Conservation (phyloP, 192 early-diverging fungal genomes). For the Coemansia sp. region DNA sequence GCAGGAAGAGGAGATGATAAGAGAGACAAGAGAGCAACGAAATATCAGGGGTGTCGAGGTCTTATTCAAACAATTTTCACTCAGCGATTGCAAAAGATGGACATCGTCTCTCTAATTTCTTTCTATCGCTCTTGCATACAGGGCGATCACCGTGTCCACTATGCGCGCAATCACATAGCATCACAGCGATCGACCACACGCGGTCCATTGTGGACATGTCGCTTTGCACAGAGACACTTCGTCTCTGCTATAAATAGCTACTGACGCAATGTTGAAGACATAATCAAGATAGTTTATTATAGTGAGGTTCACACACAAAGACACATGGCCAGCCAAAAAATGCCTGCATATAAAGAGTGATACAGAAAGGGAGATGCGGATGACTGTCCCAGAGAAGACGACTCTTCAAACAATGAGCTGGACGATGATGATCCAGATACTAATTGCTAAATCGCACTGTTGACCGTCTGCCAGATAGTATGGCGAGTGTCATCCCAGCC, state of each 20-base stretch:
- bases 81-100: neutral
- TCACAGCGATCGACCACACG: constrained; percentile 5
- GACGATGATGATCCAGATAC: neutral
- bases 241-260: neutral
- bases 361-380: neutral
- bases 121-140: neutral
- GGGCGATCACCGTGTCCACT: neutral
- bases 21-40: neutral
- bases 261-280: neutral
- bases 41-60: neutral
- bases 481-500: constrained; percentile 34
- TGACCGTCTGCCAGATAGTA: constrained; percentile 32
- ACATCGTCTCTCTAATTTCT: neutral
- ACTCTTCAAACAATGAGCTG: neutral
- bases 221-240: neutral
- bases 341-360: constrained; percentile 3
- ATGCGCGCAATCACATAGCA: constrained; percentile 5
- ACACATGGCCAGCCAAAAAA: constrained; percentile 1
- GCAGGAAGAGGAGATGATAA: constrained; percentile 2
- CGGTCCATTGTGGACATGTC: constrained; percentile 4
- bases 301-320: neutral
- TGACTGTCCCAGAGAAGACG: neutral
- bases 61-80: neutral
- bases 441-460: constrained; percentile 18
- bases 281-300: neutral